phyloP scores from a whole-genome alignment of 2,329 filamentous ascomycete species.

The Talaromyces sp. region DNA sequence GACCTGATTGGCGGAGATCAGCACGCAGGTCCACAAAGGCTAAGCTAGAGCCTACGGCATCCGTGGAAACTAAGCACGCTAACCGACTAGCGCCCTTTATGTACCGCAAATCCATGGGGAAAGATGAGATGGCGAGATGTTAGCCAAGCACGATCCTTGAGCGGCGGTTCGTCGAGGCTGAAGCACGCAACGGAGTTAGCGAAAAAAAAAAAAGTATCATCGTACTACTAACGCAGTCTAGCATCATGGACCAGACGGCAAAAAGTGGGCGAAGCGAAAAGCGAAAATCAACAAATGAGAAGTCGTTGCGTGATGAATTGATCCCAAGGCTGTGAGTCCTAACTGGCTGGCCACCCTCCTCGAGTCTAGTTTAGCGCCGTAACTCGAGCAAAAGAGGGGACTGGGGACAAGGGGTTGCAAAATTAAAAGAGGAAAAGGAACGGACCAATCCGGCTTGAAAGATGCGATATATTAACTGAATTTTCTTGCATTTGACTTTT shows the following conservation, averaged over 20 bases:
- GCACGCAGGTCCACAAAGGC: conserved; percentile 9
- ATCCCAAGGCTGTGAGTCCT: neutral
- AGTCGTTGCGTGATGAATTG: neutral
- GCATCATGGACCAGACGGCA: neutral
- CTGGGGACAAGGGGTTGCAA: neutral
- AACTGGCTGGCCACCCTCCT: conserved; percentile 15
- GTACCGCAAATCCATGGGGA: conserved; percentile 18
- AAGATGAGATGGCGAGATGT: neutral
- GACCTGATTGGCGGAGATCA: neutral
- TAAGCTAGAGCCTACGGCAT: conserved; percentile 21
- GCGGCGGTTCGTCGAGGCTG: conserved; percentile 13
- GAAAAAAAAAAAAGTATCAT: neutral
- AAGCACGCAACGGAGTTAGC: neutral
- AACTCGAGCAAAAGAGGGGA: conserved; percentile 6
- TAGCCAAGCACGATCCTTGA: conserved; percentile 12
- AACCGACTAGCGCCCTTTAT: conserved; percentile 16
- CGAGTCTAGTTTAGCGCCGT: conserved; percentile 16
- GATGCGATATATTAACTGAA: conserved; percentile 2
- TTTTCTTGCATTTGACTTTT: conserved; percentile 10
- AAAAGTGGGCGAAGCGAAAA: neutral
- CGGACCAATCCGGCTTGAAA: conserved; percentile 9
- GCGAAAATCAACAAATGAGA: neutral
- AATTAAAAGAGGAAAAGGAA: conserved; percentile 1
- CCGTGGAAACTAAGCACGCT: conserved; percentile 10
- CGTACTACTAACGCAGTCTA: neutral